A percentile compares a stretch with the other conserved stretches of the same genome.
Conservation (phyloP, 1,284 basidiomycete species). For the Naganishia sp. region DNA sequence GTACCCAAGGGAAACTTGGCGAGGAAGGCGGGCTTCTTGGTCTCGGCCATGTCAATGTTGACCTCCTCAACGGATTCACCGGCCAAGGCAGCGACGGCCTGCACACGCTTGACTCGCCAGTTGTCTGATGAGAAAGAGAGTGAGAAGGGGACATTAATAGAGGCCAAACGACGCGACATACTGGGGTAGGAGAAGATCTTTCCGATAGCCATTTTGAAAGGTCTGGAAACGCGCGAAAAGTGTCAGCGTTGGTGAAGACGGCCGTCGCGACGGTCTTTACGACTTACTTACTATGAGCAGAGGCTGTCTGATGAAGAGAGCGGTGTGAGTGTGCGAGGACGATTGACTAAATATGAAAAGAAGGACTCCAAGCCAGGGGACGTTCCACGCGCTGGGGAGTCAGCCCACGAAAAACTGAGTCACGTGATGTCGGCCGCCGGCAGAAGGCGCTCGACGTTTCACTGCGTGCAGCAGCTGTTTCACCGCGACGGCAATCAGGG, state of each 20-base stretch:
- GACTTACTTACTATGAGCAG: slow-evolving; percentile 16
- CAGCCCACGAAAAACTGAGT: not conserved
- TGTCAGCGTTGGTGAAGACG: not conserved
- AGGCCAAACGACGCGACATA: slow-evolving; percentile 13
- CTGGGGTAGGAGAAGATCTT: slow-evolving; percentile 36
- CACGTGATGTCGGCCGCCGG: not conserved
- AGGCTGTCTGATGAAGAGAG: not conserved
- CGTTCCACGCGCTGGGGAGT: too few relatives aligned
- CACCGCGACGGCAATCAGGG: too few relatives aligned
- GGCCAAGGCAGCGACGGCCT: slow-evolving; percentile 69
- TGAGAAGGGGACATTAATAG: not conserved
- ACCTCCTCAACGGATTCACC: slow-evolving; percentile 68
- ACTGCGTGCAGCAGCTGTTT: too few relatives aligned
- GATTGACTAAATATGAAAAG: not conserved
- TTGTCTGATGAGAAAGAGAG: slow-evolving; percentile 41
- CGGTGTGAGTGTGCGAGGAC: too few relatives aligned
- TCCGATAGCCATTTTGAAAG: slow-evolving; percentile 27
- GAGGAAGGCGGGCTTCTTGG: slow-evolving; percentile 77
- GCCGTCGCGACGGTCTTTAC: not conserved
- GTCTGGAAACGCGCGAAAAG: not conserved
- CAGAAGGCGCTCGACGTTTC: too few relatives aligned
- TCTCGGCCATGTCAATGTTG: slow-evolving; percentile 65
- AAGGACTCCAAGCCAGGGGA: too few relatives aligned
- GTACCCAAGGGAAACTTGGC: slow-evolving; percentile 79
- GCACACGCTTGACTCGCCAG: slow-evolving; percentile 61